These are phyloP conservation scores for Daldinia loculata DNA, from an alignment of 495 filamentous ascomycete genomes.

Conservation along the genomic window DNA sequence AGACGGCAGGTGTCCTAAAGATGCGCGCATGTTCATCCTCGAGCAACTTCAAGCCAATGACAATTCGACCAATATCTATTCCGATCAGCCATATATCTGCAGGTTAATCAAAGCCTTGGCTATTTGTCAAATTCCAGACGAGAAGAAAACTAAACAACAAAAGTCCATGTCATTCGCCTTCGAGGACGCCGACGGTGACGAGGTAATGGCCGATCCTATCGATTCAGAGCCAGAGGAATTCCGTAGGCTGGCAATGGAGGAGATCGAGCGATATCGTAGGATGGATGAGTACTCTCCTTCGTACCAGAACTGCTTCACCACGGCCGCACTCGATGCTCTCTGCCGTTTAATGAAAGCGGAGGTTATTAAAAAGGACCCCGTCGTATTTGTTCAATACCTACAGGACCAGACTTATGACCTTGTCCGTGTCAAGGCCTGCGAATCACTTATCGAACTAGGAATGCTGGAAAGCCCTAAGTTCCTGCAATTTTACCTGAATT, in stretches of 20 bases:
- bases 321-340: constrained; percentile 81
- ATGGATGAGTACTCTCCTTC: constrained; percentile 95
- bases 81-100: constrained; percentile 87
- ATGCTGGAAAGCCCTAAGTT: constrained; percentile 69
- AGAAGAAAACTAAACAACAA: constrained; percentile 57
- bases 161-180: constrained; percentile 52
- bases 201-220: constrained; percentile 43
- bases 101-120: constrained; percentile 81
- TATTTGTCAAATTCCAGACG: constrained; percentile 72
- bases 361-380: constrained; percentile 66
- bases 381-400: constrained; percentile 83
- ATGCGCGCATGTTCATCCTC: constrained; percentile 80
- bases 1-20: constrained; percentile 75
- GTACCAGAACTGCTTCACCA: constrained; percentile 89
- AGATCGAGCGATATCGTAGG: constrained; percentile 87
- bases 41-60: constrained; percentile 93
- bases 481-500: constrained; percentile 73
- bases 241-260: constrained; percentile 74
- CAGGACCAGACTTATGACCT: constrained; percentile 78
- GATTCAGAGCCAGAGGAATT: constrained; percentile 59
- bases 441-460: constrained; percentile 81
- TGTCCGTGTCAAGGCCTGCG: constrained; percentile 84
- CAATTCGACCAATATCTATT: constrained; percentile 85
- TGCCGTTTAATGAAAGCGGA: constrained; percentile 75
- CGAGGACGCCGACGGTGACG: constrained; percentile 46